Evolutionary conservation across 306 rosid species (phyloP), one percentile per base, ranked within the genome.

Genomic region (Dalbergia oliveri): DNA sequence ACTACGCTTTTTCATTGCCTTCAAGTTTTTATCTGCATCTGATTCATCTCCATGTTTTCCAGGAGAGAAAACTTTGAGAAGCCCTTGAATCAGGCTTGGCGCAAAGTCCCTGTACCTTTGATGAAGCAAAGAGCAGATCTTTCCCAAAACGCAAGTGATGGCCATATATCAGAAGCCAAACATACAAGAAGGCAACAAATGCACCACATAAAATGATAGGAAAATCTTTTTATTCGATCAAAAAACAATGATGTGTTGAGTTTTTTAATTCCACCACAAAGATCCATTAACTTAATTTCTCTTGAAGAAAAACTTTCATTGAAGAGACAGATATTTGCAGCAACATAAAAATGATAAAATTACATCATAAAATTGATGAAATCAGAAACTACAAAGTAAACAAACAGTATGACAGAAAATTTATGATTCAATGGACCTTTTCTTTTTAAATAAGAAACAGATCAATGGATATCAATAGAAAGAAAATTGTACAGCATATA

Each of bases 1-100:
- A 84, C 99, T 91, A 76, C 99, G 98, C 89, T 96, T 96, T 87
- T 91, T 96, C 98, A 96, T 90, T 84, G 99, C 99, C 90, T 87
- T 96, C 87, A 87, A 69, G 86, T 91, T 96, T 86, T 76, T 93
- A 69, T 96, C 99, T 11, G 87, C 77, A 67, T 96, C 99, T 19
- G 86, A 77, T 81, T 96, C 99, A 73, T 96, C 99, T 16, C 87
- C 89, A 60, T 91, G 75, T 79, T 96, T 96, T 79, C 98, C 99
- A 9, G 97, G 97, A 77, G 94, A 93, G 87, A 96, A 93, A 62
- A 88, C 77, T 89, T 93, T 96, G 81, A 93, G 89, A 80, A 93
- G 98, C 76, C 97, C 99, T 92, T 96, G 99, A 81, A 86, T 81
- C 63, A 96, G 86, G 87, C 87, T 90, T 77, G 99, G 97, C 6